Conservation (phyloP, 73 alveolate genomes). For the Paramecium octaurelia region DNA sequence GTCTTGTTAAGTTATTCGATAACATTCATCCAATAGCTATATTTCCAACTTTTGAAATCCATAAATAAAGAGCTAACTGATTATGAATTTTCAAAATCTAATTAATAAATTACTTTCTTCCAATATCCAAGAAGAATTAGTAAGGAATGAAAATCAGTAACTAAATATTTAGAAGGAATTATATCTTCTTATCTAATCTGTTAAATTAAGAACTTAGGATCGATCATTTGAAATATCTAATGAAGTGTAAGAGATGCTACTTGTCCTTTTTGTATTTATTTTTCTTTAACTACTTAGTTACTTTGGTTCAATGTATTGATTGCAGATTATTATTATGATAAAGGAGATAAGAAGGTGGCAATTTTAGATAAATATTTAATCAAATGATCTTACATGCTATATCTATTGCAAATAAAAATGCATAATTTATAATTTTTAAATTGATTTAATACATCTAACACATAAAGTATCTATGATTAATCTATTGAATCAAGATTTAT, state of each 20-base stretch:
- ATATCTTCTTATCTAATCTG: background rate
- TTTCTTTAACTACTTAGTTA: slow-evolving; percentile 16
- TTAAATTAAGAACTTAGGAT: slow-evolving; percentile 67
- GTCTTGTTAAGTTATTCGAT: background rate
- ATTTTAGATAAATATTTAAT: slow-evolving; percentile 77
- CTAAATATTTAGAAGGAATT: slow-evolving; percentile 24
- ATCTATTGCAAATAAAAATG: slow-evolving; percentile 84
- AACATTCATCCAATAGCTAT: background rate
- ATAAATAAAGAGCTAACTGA: slow-evolving; percentile 4
- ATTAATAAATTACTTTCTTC: slow-evolving; percentile 53
- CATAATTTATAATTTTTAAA: slow-evolving; percentile 79
- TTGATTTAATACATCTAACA: slow-evolving; percentile 81
- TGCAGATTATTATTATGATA: slow-evolving; percentile 46
- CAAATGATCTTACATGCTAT: slow-evolving; percentile 67
- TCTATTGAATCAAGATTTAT: slow-evolving; percentile 78
- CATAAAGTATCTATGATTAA: slow-evolving; percentile 65
- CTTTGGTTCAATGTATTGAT: background rate
- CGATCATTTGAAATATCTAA: slow-evolving; percentile 70
- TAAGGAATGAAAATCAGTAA: background rate
- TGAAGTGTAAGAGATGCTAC: slow-evolving; percentile 80
- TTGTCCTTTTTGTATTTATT: slow-evolving; percentile 61
- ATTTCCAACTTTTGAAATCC: slow-evolving; percentile 37
- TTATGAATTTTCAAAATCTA: slow-evolving; percentile 29
- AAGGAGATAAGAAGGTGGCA: slow-evolving; percentile 73
- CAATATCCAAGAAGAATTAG: slow-evolving; percentile 56